Base-by-base conservation (phyloP, 192 early-diverging fungal species). In the Mortierella hygrophila region DNA sequence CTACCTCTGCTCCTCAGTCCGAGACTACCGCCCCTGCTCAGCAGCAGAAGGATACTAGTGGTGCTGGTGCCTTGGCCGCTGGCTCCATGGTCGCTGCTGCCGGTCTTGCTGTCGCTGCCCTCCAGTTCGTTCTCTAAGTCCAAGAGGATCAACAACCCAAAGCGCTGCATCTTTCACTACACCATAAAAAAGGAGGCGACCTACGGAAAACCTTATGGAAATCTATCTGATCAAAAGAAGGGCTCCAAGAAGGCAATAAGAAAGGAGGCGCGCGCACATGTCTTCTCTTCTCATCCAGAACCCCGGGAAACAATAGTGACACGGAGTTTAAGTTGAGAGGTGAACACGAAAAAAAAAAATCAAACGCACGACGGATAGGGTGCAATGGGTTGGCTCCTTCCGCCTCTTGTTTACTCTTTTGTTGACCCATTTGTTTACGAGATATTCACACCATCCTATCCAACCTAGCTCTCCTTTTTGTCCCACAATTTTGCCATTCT, bases 81-180 rank as follows among this genome's bases (percentile, higher is more conserved):
- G 35, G 46, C 16, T 63, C 73, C 18, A 16, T 81, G 41, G 18
- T 73, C 26, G 72, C 72, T 38, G 26, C 74, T 8, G 63, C 40
- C 20, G 72, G 79, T 54, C 46, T 37, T 54, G 73, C 60, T 6
- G 72, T 46, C 52, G 79, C 79, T 68, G 71, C 72, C 46, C 44
- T 81, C 37, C 76, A 78, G 68, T 54, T 78, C 37, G 46, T 65
- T 38, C 79, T 81, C 65, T 81, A 81, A 81, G 41, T 26, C 70
- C 18, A 2, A 3, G n/a, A 15, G 11, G 4, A 15, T 15, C 13
- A 32, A 65, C 8, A 11, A 15, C 3, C 10, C 26, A 15, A 3
- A 65, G 29, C 18, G 21, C 38, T 16, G 0, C 18, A 52, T 42
- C 11, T 26, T 41, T 40, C 18, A 41, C 41, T 20, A 71, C 40